Conservation (phyloP, 495 filamentous ascomycete genomes). For the Trypethelium eluteriae region DNA sequence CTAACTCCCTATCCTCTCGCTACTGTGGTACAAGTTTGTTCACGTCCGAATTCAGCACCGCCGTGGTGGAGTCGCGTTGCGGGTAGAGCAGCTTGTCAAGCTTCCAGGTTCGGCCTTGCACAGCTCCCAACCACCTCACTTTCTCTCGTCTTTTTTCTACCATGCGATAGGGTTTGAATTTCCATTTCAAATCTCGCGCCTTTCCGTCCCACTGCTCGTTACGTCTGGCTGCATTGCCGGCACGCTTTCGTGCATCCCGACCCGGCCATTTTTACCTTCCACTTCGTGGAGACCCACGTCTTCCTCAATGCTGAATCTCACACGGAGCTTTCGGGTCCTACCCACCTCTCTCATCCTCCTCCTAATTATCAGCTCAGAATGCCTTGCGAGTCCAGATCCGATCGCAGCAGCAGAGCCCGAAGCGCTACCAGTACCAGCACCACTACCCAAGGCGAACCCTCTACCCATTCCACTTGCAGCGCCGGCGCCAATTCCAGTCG, state of each 20-base stretch:
- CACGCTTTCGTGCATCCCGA: neutral
- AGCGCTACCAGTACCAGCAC: constrained; percentile 5
- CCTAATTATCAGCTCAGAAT: neutral
- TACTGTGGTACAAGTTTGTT: constrained; percentile 5
- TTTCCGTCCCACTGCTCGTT: neutral
- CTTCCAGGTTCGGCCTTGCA: constrained; percentile 5
- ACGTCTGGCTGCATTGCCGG: neutral
- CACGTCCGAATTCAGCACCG: neutral
- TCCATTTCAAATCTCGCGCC: neutral
- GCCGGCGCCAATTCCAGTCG: neutral
- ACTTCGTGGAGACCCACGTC: neutral
- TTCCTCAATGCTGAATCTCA: neutral
- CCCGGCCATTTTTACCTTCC: neutral
- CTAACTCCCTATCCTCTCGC: neutral
- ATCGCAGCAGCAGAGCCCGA: neutral
- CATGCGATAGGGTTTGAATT: constrained; percentile 1
- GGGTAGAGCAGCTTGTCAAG: neutral
- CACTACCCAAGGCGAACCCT: neutral
- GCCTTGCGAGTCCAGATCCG: neutral
- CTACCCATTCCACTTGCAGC: neutral
- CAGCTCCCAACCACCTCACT: constrained; percentile 9
- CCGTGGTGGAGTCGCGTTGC: neutral
- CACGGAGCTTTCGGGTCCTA: neutral
- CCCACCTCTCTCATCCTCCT: constrained; percentile 6
- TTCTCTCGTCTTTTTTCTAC: neutral